A percentile compares a stretch with the other conserved stretches of the same genome.
phyloP scores from a whole-genome alignment of 352 stramenopile genomes.

The Pythium folliculosum region DNA sequence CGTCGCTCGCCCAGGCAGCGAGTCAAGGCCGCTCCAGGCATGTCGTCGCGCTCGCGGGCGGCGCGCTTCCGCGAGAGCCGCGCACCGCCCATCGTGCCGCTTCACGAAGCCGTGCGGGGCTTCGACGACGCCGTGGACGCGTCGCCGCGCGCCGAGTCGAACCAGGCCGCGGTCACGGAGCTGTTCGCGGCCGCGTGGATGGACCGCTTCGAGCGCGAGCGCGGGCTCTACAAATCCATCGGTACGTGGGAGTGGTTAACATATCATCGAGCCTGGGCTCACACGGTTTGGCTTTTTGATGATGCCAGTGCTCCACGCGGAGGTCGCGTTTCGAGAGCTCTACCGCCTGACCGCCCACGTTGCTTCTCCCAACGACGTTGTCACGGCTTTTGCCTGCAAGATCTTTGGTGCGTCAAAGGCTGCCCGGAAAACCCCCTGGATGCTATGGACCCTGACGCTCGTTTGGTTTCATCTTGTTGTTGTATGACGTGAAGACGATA shows the following conservation, averaged over 20 bases:
- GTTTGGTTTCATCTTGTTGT: too few relatives aligned
- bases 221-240: slow-evolving; percentile 62
- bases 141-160: slow-evolving; percentile 50
- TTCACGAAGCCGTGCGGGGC: slow-evolving; percentile 57
- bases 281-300: background rate
- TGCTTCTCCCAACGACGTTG: slow-evolving; percentile 52
- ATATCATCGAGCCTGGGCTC: background rate
- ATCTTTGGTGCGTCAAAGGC: slow-evolving; percentile 36
- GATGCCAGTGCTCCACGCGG: slow-evolving; percentile 50
- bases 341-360: slow-evolving; percentile 58
- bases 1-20: background rate
- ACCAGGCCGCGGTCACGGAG: slow-evolving; percentile 50
- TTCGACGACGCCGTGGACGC: slow-evolving; percentile 57
- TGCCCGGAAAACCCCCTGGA: background rate
- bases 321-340: slow-evolving; percentile 68
- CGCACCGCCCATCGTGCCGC: slow-evolving; percentile 25
- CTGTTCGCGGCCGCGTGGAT: slow-evolving; percentile 72
- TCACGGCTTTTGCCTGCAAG: slow-evolving; percentile 60
- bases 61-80: slow-evolving; percentile 10
- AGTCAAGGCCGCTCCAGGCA: background rate
- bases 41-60: slow-evolving; percentile 12
- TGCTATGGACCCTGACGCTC: background rate
- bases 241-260: too few relatives aligned
- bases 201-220: slow-evolving; percentile 52
- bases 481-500: slow-evolving; percentile 37